A percentile compares a stretch with the other conserved stretches of the same genome.
phyloP scores from a whole-genome alignment of 352 stramenopile genomes.

The Elongisporangium prolatum region DNA sequence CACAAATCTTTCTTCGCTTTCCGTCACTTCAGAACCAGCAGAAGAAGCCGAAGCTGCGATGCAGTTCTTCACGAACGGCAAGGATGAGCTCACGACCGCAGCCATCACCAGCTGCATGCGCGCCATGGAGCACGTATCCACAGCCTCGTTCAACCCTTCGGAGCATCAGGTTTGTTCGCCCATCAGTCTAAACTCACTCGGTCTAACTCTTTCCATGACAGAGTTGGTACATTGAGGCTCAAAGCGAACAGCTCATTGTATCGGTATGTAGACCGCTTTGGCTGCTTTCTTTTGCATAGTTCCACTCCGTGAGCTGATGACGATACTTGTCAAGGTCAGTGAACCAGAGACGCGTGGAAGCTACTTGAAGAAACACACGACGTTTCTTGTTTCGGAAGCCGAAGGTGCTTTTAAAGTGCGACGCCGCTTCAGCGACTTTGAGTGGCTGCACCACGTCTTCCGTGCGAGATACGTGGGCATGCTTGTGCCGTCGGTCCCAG shows the following conservation, averaged over 20 bases:
- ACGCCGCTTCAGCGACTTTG: slow-evolving; percentile 70
- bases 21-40: neutral
- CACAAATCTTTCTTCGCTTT: neutral
- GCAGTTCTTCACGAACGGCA: slow-evolving; percentile 34
- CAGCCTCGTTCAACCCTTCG: slow-evolving; percentile 12
- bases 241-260: neutral
- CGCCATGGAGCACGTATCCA: slow-evolving; percentile 14
- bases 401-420: slow-evolving; percentile 22
- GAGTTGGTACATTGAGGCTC: slow-evolving; percentile 12
- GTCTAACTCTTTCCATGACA: slow-evolving; percentile 3
- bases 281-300: slow-evolving; percentile 4
- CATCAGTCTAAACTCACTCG: neutral
- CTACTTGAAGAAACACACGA: slow-evolving; percentile 75
- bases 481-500: slow-evolving; percentile 57
- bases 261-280: neutral
- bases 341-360: slow-evolving; percentile 48
- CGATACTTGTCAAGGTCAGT: slow-evolving; percentile 26
- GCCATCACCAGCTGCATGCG: slow-evolving; percentile 32
- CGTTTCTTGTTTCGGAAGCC: slow-evolving; percentile 40
- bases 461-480: slow-evolving; percentile 57
- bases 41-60: slow-evolving; percentile 3
- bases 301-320: slow-evolving; percentile 3
- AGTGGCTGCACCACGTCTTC: slow-evolving; percentile 63
- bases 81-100: slow-evolving; percentile 20
- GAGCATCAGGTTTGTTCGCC: slow-evolving; percentile 24